Conservation (phyloP, 768 basidiomycete genomes). For the Epithele typhae region DNA sequence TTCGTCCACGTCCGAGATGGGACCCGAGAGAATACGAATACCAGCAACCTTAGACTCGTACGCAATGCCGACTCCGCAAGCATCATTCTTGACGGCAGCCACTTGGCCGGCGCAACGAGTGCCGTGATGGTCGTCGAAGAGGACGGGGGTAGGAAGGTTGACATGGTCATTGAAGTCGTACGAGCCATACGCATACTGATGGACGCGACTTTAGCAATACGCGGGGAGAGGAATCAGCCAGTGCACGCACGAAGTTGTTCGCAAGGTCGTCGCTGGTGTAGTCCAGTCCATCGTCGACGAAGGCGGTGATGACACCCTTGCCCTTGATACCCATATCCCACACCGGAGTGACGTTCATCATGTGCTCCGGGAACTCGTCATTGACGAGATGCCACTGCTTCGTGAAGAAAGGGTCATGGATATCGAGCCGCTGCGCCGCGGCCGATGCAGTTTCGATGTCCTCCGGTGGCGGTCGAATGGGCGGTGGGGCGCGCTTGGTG, state of each 20-base stretch:
- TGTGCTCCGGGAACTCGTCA: constrained; percentile 71
- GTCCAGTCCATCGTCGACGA: constrained; percentile 96
- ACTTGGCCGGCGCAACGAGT: constrained; percentile 98
- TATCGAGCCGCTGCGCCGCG: constrained; percentile 56
- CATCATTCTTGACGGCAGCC: constrained; percentile 87
- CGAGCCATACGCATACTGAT: constrained; percentile 78
- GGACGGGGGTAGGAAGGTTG: constrained; percentile 78
- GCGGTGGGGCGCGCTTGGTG: constrained; percentile 70
- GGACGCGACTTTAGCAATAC: neutral
- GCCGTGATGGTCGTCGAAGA: constrained; percentile 92
- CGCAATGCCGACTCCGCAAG: constrained; percentile 93
- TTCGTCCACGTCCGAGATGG: constrained; percentile 94
- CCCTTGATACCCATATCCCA: constrained; percentile 94
- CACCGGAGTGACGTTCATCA: constrained; percentile 89
- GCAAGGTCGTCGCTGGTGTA: constrained; percentile 83
- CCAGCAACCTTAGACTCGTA: constrained; percentile 91
- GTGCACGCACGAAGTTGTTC: constrained; percentile 80
- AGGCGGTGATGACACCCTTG: constrained; percentile 76
- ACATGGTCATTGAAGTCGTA: constrained; percentile 97
- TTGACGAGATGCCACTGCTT: constrained; percentile 96
- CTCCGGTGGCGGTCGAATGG: constrained; percentile 31
- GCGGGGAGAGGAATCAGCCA: neutral
- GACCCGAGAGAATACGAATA: constrained; percentile 90
- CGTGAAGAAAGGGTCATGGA: constrained; percentile 78
- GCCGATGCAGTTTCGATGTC: constrained; percentile 36